Percentiles rank a stretch among this genome's conserved stretches.
These are phyloP conservation scores for Naegleria lovaniensis DNA, from an alignment of 208 protist genomes.

Conservation along the genomic window DNA sequence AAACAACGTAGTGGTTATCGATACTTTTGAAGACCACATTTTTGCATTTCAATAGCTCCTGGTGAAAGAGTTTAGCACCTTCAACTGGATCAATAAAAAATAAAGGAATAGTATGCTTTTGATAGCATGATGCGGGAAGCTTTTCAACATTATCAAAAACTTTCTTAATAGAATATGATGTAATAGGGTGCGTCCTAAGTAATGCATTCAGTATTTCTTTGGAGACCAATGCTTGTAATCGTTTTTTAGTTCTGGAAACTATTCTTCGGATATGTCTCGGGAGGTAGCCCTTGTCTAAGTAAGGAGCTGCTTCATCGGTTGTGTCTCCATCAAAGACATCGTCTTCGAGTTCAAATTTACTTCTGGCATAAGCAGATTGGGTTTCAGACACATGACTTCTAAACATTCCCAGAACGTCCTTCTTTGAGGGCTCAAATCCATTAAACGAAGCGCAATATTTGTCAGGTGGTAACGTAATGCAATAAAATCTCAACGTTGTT, in stretches of 20 bases:
- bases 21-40: not conserved
- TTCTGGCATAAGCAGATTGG: not conserved
- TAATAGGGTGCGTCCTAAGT: not conserved
- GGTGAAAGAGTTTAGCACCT: not conserved
- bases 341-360: not conserved
- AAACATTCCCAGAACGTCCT: not conserved
- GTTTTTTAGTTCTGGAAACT: not conserved
- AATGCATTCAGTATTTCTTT: conserved; percentile 19
- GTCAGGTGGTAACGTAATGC: conserved; percentile 14
- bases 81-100: not conserved
- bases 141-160: not conserved
- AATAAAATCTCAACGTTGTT: not conserved
- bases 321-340: not conserved
- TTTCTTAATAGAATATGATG: not conserved
- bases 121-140: not conserved
- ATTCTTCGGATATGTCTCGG: not conserved
- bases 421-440: conserved; percentile 11
- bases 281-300: not conserved
- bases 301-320: not conserved
- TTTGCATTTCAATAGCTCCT: not conserved
- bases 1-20: not conserved
- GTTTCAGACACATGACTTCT: not conserved
- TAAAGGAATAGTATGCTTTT: not conserved
- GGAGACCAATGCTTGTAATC: not conserved
- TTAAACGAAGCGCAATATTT: not conserved